Base-by-base conservation (phyloP, 345 rosid genomes). In the Gossypium thurberi region DNA sequence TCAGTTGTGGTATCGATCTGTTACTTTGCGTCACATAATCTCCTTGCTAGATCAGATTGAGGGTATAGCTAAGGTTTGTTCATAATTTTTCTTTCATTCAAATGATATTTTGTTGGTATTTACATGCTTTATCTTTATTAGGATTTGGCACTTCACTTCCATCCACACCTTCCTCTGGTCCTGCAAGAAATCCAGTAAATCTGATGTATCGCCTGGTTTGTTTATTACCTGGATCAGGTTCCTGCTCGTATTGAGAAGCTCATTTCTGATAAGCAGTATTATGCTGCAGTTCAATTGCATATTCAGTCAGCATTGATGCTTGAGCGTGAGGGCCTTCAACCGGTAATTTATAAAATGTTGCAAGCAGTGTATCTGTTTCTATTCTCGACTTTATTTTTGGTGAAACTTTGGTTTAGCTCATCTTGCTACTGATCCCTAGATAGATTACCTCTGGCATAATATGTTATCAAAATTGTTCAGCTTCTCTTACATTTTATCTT, bases 1-100 rank as follows among this genome's bases (percentile, higher is more conserved):
- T 82, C 99, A 96, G 81, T 73, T 96, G 74, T 96, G 98, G 99
- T 96, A 90, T 83, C 96, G 99, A 53, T 96, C 99, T 76, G 99
- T 93, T 77, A 96, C 99, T 10, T 80, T 96, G 80, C 90, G 99
- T 59, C 99, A 93, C 84, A 91, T 96, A 75, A 96, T 96, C 81
- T 80, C 97, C 25, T 85, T 91, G 65, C 79, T 96, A 81, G 98
- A 96, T 81, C 99, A 96, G 83, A 90, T 96, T 42, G 99, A 96
- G 86, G 89, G 97, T 87, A 93, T 96, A 82, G 88, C 99, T 58
- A 90, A 96, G 99, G 99, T 96, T 78, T 57, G 88, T 76, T 47
- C 64, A 70, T 65, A 71, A 67, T 47, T 63, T 48, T 63, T 74
- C 33, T 33, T n/a, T 25, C 21, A 60, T 66, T 78, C 18, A 17